These are phyloP conservation scores for Aspergillus tanneri DNA, from an alignment of 2,329 filamentous ascomycete species.

Conservation along the genomic window DNA sequence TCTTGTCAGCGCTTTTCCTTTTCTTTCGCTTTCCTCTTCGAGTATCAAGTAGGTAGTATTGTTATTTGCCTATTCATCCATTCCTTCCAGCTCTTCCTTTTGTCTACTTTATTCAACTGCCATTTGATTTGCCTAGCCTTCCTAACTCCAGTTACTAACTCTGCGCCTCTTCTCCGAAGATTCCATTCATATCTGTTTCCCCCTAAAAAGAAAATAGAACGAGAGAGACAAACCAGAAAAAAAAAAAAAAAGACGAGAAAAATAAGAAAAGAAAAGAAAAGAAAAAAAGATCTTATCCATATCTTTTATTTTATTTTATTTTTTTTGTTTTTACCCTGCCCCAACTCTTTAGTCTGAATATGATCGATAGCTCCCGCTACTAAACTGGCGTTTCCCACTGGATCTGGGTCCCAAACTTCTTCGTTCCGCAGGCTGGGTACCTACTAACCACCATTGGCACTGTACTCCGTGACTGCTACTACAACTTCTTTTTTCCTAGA, in stretches of 20 bases:
- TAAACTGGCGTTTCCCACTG: slow-evolving; percentile 13
- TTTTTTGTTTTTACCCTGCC: slow-evolving; percentile 3
- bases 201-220: background rate
- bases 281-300: background rate
- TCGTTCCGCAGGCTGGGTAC: slow-evolving; percentile 4
- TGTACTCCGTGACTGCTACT: background rate
- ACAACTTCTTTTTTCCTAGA: background rate
- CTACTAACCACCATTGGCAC: slow-evolving; percentile 4
- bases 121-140: background rate
- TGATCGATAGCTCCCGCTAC: slow-evolving; percentile 17
- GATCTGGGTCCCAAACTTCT: slow-evolving; percentile 9
- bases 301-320: slow-evolving; percentile 2
- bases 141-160: background rate
- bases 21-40: background rate
- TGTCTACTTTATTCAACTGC: background rate
- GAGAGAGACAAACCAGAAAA: background rate
- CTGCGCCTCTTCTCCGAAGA: background rate
- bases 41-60: background rate
- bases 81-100: background rate
- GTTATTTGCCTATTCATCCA: background rate
- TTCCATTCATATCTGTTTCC: background rate
- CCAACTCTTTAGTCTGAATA: slow-evolving; percentile 9
- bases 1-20: background rate
- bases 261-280: slow-evolving; percentile 5
- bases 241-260: background rate